These are phyloP conservation scores for Nitzschia putrida DNA, from an alignment of 108 stramenopile species.

Conservation along the genomic window DNA sequence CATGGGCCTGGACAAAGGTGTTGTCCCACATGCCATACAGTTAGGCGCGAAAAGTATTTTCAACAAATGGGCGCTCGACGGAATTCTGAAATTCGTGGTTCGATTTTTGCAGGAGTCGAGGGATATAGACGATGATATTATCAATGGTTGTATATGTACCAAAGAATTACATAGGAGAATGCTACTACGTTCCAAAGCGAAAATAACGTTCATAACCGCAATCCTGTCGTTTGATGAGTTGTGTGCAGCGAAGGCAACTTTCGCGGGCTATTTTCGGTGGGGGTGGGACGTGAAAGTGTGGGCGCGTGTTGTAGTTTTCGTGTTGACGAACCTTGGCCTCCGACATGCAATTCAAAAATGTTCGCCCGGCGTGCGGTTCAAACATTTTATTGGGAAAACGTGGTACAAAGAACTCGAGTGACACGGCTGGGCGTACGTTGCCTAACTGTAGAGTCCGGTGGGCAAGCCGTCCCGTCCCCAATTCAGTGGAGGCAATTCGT, in stretches of 20 bases:
- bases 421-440: constrained; percentile 4
- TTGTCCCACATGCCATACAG: neutral
- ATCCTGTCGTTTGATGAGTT: neutral
- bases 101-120: neutral
- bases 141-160: neutral
- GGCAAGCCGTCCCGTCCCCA: too few species aligned
- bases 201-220: neutral
- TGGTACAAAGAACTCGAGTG: too few species aligned
- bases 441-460: constrained; percentile 7
- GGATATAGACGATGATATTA: neutral
- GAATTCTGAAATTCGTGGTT: neutral
- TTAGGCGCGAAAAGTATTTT: constrained; percentile 5
- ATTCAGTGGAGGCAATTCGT: too few species aligned
- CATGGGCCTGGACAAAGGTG: too few species aligned
- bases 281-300: constrained; percentile 1
- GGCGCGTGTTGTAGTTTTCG: too few species aligned
- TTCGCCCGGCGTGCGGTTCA: constrained; percentile 3
- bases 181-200: neutral
- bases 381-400: neutral
- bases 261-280: neutral
- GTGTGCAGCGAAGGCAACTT: neutral
- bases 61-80: neutral
- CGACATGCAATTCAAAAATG: neutral
- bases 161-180: neutral
- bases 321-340: too few species aligned